These are phyloP conservation scores for Oxyria digyna DNA, from an alignment of 148 eudicot genomes.

Conservation along the genomic window DNA sequence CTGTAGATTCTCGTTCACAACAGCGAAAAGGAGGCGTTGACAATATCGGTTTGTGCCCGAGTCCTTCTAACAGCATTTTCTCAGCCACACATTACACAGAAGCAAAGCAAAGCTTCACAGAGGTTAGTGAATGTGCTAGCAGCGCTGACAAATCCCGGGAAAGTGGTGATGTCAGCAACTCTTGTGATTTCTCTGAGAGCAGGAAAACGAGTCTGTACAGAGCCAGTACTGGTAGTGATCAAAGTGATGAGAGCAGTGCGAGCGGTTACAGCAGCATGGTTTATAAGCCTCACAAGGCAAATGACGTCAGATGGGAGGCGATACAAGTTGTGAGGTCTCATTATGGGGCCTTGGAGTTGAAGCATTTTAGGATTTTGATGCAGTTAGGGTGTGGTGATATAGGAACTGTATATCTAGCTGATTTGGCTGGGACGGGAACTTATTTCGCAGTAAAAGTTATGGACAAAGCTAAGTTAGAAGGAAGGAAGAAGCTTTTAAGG, in stretches of 20 bases:
- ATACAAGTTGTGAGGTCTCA: slow-evolving; percentile 53
- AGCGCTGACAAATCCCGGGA: slow-evolving; percentile 44
- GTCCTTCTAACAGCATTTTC: slow-evolving; percentile 67
- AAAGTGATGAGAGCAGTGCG: slow-evolving; percentile 83
- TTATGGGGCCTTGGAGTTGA: slow-evolving; percentile 48
- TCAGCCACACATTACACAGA: slow-evolving; percentile 60
- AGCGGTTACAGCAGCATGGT: slow-evolving; percentile 48
- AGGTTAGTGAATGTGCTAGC: slow-evolving; percentile 50
- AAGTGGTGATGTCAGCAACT: slow-evolving; percentile 30
- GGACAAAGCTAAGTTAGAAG: slow-evolving; percentile 63
- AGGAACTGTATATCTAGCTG: slow-evolving; percentile 69
- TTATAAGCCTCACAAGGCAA: slow-evolving; percentile 81
- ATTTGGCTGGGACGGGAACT: slow-evolving; percentile 62
- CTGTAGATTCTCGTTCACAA: slow-evolving; percentile 9
- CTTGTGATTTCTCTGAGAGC: slow-evolving; percentile 48
- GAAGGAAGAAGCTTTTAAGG: slow-evolving; percentile 73
- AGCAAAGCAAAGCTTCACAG: slow-evolving; percentile 79
- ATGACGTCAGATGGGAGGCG: slow-evolving; percentile 82
- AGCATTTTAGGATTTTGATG: slow-evolving; percentile 59
- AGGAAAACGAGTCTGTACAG: slow-evolving; percentile 58
- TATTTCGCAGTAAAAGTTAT: slow-evolving; percentile 88
- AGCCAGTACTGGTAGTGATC: slow-evolving; percentile 73
- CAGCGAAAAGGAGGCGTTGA: slow-evolving; percentile 16
- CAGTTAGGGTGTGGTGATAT: slow-evolving; percentile 82
- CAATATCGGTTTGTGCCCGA: slow-evolving; percentile 26